Conservation (phyloP, 2,329 filamentous ascomycete genomes). For the Diaporthe sp. region DNA sequence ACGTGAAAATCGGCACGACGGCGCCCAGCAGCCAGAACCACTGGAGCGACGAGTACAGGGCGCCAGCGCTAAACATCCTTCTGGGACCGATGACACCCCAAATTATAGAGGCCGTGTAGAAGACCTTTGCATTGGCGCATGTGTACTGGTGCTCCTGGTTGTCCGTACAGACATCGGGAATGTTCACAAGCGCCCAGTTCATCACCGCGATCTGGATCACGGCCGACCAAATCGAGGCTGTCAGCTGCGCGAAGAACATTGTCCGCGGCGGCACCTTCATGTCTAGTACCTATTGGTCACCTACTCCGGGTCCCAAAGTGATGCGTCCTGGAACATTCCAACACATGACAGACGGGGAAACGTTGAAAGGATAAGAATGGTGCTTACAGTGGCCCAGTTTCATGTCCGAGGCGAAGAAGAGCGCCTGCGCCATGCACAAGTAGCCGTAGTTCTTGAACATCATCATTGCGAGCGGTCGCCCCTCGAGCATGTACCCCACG, state of each 20-base stretch:
- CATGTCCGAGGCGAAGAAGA: slow-evolving; percentile 75
- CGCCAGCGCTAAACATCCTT: slow-evolving; percentile 75
- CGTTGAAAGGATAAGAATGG: too few species aligned
- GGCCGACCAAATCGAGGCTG: slow-evolving; percentile 72
- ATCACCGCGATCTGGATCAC: slow-evolving; percentile 74
- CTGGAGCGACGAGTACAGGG: slow-evolving; percentile 74
- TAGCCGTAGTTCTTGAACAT: slow-evolving; percentile 83
- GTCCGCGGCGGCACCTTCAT: slow-evolving; percentile 75
- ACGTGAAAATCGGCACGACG: slow-evolving; percentile 73
- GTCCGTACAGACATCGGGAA: slow-evolving; percentile 71
- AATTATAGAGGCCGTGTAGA: slow-evolving; percentile 78
- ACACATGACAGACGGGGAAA: too few species aligned
- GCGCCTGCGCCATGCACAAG: slow-evolving; percentile 75
- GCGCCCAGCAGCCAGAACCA: slow-evolving; percentile 81
- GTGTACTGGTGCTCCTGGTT: slow-evolving; percentile 69
- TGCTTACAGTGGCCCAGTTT: slow-evolving; percentile 71
- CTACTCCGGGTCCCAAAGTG: too few species aligned
- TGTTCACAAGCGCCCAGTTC: slow-evolving; percentile 75
- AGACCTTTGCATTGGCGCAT: slow-evolving; percentile 67
- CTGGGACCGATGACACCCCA: slow-evolving; percentile 81
- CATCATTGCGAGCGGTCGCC: slow-evolving; percentile 80
- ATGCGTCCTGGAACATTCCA: too few species aligned
- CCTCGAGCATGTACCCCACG: slow-evolving; percentile 80
- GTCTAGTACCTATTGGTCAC: slow-evolving; percentile 48
- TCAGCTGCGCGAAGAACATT: slow-evolving; percentile 72